Conservation (phyloP, 176 grass and related monocot species). For the Carex myosuroides region DNA sequence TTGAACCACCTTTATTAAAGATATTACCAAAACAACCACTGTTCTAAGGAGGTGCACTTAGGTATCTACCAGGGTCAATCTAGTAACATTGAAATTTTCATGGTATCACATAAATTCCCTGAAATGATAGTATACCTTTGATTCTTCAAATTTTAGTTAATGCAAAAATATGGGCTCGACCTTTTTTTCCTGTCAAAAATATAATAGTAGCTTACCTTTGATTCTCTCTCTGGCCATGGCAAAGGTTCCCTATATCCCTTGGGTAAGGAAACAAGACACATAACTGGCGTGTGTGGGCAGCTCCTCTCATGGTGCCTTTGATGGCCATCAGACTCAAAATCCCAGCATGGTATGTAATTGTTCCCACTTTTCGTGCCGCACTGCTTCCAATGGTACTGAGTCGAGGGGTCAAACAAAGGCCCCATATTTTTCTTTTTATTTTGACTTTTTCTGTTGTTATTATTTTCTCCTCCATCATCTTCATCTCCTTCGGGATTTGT, state of each 20-base stretch:
- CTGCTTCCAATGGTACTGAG: constrained; percentile 79
- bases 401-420: constrained; percentile 53
- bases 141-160: constrained; percentile 1
- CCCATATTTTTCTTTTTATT: constrained; percentile 38
- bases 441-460: constrained; percentile 1
- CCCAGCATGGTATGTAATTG: constrained; percentile 65
- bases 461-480: background rate
- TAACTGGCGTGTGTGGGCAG: constrained; percentile 60
- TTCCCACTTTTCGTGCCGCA: constrained; percentile 61
- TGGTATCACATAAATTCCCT: background rate
- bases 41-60: background rate
- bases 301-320: constrained; percentile 73
- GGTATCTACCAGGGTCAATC: background rate
- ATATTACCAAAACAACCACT: background rate
- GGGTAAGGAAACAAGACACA: constrained; percentile 69
- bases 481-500: constrained; percentile 26
- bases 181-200: background rate
- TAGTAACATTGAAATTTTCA: background rate
- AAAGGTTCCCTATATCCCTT: constrained; percentile 61
- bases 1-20: background rate
- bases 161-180: background rate
- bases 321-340: constrained; percentile 72
- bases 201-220: constrained; percentile 38
- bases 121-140: background rate
- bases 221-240: constrained; percentile 73